Percentiles rank a stretch among this genome's conserved stretches.
These are phyloP conservation scores for Thalassiosira allenii DNA, from an alignment of 352 stramenopile genomes.

Conservation along the genomic window DNA sequence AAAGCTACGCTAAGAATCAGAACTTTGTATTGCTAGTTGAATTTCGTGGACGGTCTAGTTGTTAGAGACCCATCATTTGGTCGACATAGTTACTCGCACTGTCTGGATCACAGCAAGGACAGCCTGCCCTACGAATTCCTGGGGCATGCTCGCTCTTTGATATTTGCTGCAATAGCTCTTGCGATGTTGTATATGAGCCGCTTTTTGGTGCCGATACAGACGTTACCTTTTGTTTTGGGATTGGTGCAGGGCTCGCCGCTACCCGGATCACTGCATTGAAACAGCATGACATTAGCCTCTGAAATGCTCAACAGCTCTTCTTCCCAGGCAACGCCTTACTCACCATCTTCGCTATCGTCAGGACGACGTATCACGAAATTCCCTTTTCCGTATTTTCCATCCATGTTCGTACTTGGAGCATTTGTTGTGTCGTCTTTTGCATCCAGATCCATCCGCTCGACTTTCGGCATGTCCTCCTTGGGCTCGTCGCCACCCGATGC, in stretches of 20 bases:
- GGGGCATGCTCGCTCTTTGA: slow-evolving; percentile 71
- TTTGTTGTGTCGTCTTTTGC: neutral
- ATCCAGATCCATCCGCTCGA: neutral
- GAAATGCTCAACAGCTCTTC: too few species aligned
- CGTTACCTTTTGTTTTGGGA: slow-evolving; percentile 1
- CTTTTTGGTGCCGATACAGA: slow-evolving; percentile 15
- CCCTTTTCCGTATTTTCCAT: too few species aligned
- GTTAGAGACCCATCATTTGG: slow-evolving; percentile 69
- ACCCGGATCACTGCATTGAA: too few species aligned
- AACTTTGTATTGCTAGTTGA: too few species aligned
- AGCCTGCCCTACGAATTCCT: slow-evolving; percentile 70
- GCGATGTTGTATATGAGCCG: slow-evolving; percentile 10
- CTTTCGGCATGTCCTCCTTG: too few species aligned
- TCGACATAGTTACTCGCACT: slow-evolving; percentile 69
- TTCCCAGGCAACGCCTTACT: too few species aligned
- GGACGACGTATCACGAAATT: too few species aligned
- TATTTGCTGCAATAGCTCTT: slow-evolving; percentile 57
- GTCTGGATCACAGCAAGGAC: slow-evolving; percentile 84
- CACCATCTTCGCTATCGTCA: too few species aligned
- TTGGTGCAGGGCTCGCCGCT: slow-evolving; percentile 8
- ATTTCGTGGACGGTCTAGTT: too few species aligned
- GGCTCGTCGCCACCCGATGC: neutral
- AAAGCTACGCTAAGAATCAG: too few species aligned
- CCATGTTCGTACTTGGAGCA: too few species aligned
- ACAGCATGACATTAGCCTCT: too few species aligned